phyloP scores from a whole-genome alignment of 345 rosid species.

The Linum usitatissimum region DNA sequence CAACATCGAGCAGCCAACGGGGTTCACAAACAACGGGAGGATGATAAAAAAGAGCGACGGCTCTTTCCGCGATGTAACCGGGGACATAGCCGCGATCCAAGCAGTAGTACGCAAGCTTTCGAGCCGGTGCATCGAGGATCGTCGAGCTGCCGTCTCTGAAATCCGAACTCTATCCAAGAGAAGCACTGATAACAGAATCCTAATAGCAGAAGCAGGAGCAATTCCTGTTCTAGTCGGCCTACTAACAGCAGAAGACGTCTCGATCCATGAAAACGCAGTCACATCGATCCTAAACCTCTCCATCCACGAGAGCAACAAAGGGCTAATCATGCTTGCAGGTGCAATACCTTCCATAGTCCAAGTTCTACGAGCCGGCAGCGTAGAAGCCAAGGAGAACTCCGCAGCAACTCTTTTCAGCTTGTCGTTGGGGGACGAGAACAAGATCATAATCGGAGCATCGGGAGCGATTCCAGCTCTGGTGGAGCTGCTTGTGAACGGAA shows the following conservation, averaged over 20 bases:
- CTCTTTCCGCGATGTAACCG: slow-evolving; percentile 50
- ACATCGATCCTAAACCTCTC: slow-evolving; percentile 90
- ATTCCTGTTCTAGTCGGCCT: slow-evolving; percentile 63
- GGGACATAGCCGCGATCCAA: slow-evolving; percentile 57
- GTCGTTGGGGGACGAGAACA: slow-evolving; percentile 33
- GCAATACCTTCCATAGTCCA: slow-evolving; percentile 81
- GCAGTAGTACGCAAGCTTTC: slow-evolving; percentile 63
- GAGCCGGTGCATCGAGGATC: slow-evolving; percentile 38
- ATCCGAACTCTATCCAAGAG: slow-evolving; percentile 67
- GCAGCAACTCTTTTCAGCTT: slow-evolving; percentile 94
- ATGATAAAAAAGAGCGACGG: slow-evolving; percentile 45
- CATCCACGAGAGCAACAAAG: slow-evolving; percentile 67
- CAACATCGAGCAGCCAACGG: slow-evolving; percentile 67
- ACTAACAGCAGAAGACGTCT: slow-evolving; percentile 43
- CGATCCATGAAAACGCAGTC: slow-evolving; percentile 68
- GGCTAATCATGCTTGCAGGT: slow-evolving; percentile 71
- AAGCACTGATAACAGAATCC: slow-evolving; percentile 77
- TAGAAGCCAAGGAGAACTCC: slow-evolving; percentile 86
- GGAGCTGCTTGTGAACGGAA: background rate
- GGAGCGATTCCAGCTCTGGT: background rate
- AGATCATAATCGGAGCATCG: background rate
- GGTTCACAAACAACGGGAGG: slow-evolving; percentile 39
- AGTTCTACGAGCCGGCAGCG: slow-evolving; percentile 70
- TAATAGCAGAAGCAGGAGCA: slow-evolving; percentile 80
- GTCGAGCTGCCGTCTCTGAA: slow-evolving; percentile 59